Evolutionary conservation across 306 rosid genomes (phyloP).

Genomic region (Gleditsia sinensis): DNA sequence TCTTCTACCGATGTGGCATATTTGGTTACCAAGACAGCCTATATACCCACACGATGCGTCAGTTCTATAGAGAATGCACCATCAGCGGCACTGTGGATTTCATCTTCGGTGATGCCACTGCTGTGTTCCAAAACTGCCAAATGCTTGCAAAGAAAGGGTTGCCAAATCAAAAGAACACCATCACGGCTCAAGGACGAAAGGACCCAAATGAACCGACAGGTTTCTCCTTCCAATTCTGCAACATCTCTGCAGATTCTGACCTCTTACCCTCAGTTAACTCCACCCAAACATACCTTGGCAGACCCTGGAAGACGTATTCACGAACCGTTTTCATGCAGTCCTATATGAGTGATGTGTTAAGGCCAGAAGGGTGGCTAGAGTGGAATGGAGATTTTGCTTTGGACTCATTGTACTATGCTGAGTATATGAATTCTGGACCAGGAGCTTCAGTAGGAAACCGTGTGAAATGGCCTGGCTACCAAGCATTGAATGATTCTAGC

Average conservation of each 20-base stretch:
- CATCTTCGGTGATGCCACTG: slow-evolving; percentile 65
- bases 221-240: slow-evolving; percentile 77
- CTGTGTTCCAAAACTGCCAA: slow-evolving; percentile 69
- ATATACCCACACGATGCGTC: slow-evolving; percentile 71
- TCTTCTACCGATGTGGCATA: slow-evolving; percentile 56
- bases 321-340: slow-evolving; percentile 60
- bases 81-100: slow-evolving; percentile 77
- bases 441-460: slow-evolving; percentile 43
- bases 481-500: slow-evolving; percentile 38
- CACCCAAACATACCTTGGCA: slow-evolving; percentile 59
- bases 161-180: slow-evolving; percentile 62
- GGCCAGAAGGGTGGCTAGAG: slow-evolving; percentile 78
- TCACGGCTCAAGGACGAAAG: slow-evolving; percentile 66
- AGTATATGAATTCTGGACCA: slow-evolving; percentile 61
- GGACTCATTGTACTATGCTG: slow-evolving; percentile 59
- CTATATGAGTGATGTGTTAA: slow-evolving; percentile 45
- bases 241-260: slow-evolving; percentile 55
- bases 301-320: slow-evolving; percentile 73
- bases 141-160: slow-evolving; percentile 54
- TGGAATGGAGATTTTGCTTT: slow-evolving; percentile 54
- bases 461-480: slow-evolving; percentile 71
- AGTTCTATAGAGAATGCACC: slow-evolving; percentile 68
- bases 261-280: slow-evolving; percentile 30
- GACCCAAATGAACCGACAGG: slow-evolving; percentile 49
- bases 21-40: slow-evolving; percentile 70